Conservation (phyloP, 352 stramenopile genomes). For the Phytopythium aichiense region DNA sequence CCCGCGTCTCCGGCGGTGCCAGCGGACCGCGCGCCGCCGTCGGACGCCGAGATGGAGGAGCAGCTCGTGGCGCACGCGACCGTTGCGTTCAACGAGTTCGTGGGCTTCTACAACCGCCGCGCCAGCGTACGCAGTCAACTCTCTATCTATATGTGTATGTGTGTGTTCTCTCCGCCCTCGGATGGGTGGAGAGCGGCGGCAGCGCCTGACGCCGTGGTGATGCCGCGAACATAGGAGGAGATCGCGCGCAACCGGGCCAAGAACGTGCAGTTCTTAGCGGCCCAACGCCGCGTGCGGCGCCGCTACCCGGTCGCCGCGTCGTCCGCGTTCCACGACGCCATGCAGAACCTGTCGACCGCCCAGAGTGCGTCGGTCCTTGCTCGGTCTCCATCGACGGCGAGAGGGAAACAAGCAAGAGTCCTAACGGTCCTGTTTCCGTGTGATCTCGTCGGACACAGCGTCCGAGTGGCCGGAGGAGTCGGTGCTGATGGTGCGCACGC, state of each 20-base stretch:
- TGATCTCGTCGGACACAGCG: slow-evolving; percentile 17
- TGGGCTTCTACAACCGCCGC: slow-evolving; percentile 47
- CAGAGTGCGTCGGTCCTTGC: slow-evolving; percentile 35
- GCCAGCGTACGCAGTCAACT: slow-evolving; percentile 33
- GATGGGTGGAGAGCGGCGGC: not conserved
- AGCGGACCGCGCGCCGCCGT: slow-evolving; percentile 9
- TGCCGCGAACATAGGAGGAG: slow-evolving; percentile 23
- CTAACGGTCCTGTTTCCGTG: not conserved
- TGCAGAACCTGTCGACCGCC: slow-evolving; percentile 32
- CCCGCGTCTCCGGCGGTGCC: not conserved
- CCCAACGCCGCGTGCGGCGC: slow-evolving; percentile 17
- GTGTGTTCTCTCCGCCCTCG: not conserved
- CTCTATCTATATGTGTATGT: not conserved
- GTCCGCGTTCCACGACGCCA: slow-evolving; percentile 24
- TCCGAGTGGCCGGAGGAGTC: slow-evolving; percentile 32
- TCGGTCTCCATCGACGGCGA: not conserved
- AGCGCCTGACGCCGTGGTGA: not conserved
- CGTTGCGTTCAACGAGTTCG: slow-evolving; percentile 66
- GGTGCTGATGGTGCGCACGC: slow-evolving; percentile 16
- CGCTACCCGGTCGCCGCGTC: slow-evolving; percentile 24
- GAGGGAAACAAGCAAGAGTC: not conserved
- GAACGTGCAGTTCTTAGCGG: slow-evolving; percentile 28
- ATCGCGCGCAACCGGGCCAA: slow-evolving; percentile 60
- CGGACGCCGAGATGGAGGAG: slow-evolving; percentile 58
- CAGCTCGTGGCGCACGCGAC: slow-evolving; percentile 67